Conservation (phyloP, 768 basidiomycete genomes). For the Butyriboletus loyo region DNA sequence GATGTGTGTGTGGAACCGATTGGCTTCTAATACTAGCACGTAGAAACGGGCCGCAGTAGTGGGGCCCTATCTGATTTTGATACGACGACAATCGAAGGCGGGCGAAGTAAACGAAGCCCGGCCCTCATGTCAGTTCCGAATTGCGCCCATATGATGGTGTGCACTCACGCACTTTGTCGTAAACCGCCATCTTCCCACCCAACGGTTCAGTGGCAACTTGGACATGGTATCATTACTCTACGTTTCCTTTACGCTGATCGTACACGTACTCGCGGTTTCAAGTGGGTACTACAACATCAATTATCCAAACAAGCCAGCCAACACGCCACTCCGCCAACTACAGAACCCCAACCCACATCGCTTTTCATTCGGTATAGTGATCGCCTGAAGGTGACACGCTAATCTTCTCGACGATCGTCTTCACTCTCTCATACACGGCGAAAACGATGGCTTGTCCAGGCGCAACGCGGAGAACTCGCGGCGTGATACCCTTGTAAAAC, state of each 20-base stretch:
- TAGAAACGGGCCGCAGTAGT: too few relatives aligned
- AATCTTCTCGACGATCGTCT: slow-evolving; percentile 67
- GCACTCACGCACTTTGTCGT: neutral
- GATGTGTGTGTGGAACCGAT: too few relatives aligned
- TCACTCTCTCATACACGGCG: slow-evolving; percentile 92
- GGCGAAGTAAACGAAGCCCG: neutral
- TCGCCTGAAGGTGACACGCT: slow-evolving; percentile 53
- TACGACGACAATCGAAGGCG: too few relatives aligned
- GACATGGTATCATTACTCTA: too few relatives aligned
- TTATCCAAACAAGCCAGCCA: neutral
- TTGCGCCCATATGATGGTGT: too few relatives aligned
- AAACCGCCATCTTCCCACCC: neutral
- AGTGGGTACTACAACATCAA: neutral
- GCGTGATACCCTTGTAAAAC: slow-evolving; percentile 99
- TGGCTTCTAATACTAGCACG: too few relatives aligned
- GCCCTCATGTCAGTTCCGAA: neutral
- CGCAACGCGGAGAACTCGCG: slow-evolving; percentile 91
- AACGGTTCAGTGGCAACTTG: too few relatives aligned
- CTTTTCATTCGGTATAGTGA: slow-evolving; percentile 64
- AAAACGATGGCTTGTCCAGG: slow-evolving; percentile 98
- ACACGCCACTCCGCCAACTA: neutral
- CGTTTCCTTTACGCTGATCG: too few relatives aligned
- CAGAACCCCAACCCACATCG: neutral
- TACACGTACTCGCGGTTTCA: neutral
- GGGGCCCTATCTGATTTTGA: too few relatives aligned